Evolutionary conservation across 805 yeast species (phyloP), one percentile per base, ranked within the genome.

Genomic region (Kuraishia borneana): DNA sequence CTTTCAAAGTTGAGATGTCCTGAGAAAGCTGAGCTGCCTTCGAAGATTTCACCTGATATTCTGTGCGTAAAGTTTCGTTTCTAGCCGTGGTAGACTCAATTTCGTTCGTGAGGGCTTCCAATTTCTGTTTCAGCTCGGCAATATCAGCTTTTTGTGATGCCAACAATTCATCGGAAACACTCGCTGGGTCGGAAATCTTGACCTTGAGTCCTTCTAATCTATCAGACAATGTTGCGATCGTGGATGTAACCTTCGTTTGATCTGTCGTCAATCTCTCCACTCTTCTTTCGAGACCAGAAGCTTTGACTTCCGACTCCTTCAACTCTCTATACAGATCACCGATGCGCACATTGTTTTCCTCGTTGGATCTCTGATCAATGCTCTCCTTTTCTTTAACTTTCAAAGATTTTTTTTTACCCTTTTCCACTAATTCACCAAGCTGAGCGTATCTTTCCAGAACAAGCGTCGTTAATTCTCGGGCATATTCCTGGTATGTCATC

Each of bases 21-120:
- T 48, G 44, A 1, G 73, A 59, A 31, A 51, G 39, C 26, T 63
- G 68, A 1, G 73, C 73, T 3, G 76, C 76, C n/a, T 41, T 34
- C 1, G 71, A 56, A 0, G 77, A 70, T 6, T 46, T 46, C 4
- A 38, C 32, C 46, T 71, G 78, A 42, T 73, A 73, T n/a, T 50
- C 36, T 2, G 39, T 26, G 38, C 79, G 49, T 20, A 65, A 42
- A 4, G 34, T 37, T 19, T 58, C 60, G 32, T 57, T 63, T n/a
- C n/a, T n/a, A n/a, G n/a, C n/a, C n/a, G n/a, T n/a, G n/a, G n/a
- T n/a, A 25, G 28, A 25, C 28, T 25, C 28, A 7, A 25, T 10
- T 19, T 37, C 32, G 2, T 29, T 18, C 13, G 48, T 33, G 20
- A 50, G 36, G 1, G 32, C 30, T 12, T 45, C 40, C 10, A 48